Evolutionary conservation across 148 eudicot species (phyloP), one percentile per base, ranked within the genome.

Genomic region (Vaccinium macrocarpon): DNA sequence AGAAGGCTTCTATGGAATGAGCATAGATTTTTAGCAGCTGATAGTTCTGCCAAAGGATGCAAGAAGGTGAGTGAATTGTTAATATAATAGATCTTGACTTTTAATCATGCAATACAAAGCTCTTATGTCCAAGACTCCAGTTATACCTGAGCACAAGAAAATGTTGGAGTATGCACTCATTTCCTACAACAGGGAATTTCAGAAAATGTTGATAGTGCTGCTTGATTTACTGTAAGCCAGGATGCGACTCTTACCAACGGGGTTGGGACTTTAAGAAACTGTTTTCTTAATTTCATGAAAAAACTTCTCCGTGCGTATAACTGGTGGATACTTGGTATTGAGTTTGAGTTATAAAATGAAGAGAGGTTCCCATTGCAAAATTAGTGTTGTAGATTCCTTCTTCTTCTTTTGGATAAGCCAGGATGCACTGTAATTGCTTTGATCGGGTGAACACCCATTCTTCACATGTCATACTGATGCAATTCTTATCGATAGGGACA

Each of bases 1-100:
- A 90, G 98, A 21, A 92, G 94, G 88, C 99, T 94, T 83, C 84
- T 96, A 14, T 96, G 95, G 98, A 10, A 89, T 76, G 90, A 92
- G 21, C 96, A 70, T 70, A 87, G 99, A 80, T 32, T 89, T 73
- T 88, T 97, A 87, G 85, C 90, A 16, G 91, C 83, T 79, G 90
- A 68, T 23, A 38, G 55, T 18, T 11, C 50, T 42, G 2, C 85
- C 50, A 42, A 27, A 78, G 91, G 59, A 5, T 95, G 98, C 89
- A 42, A 83, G 48, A 59, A 57, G 73, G 95, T 93, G 59, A 85
- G 87, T 82, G 10, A 76, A 62, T 62, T 27, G 50, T 55, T 53
- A 71, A 15, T 64, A 49, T 23, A 35, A 2, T 35, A 53, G 8
- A 68, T 81, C 55, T 56, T 6, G 35, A 50, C 49, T 62, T 61